Evolutionary conservation across 305 asterid species (phyloP).

Genomic region (Fraxinus greggii): DNA sequence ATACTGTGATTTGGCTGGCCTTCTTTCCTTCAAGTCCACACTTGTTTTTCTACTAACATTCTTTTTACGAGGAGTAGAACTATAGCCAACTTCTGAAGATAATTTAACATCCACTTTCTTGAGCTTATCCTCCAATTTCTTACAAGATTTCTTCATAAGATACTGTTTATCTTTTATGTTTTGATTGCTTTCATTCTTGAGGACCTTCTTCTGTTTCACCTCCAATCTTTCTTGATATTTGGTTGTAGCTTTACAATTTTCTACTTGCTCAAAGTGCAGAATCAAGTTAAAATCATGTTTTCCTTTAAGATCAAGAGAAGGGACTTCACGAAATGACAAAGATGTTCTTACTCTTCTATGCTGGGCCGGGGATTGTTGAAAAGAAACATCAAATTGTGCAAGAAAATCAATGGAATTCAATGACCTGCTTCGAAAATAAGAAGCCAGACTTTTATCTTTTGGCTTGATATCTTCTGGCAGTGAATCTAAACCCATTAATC

Average conservation of each 20-base stretch:
- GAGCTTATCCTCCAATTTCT: constrained; percentile 10
- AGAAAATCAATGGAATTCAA: constrained; percentile 52
- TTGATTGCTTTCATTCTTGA: background rate
- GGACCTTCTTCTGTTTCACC: background rate
- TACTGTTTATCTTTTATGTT: constrained; percentile 6
- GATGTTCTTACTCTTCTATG: constrained; percentile 56
- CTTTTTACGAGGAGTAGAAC: constrained; percentile 1
- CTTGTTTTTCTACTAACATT: constrained; percentile 25
- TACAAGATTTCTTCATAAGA: constrained; percentile 9
- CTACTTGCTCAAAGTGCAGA: constrained; percentile 12
- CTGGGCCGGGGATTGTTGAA: background rate
- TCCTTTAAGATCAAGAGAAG: constrained; percentile 12
- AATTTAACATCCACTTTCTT: background rate
- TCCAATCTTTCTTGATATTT: background rate
- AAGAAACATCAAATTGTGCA: constrained; percentile 32
- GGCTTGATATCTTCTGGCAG: constrained; percentile 29
- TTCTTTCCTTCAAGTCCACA: constrained; percentile 23
- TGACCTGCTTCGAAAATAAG: constrained; percentile 54
- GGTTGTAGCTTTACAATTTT: constrained; percentile 3
- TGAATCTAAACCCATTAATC: constrained; percentile 62
- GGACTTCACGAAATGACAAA: constrained; percentile 42
- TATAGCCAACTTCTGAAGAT: background rate
- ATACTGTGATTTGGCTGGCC: constrained; percentile 20
- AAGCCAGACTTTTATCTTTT: constrained; percentile 31
- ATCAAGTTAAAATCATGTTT: constrained; percentile 1